Conservation (phyloP, 208 protist genomes). For the Trypanosoma melophagium region DNA sequence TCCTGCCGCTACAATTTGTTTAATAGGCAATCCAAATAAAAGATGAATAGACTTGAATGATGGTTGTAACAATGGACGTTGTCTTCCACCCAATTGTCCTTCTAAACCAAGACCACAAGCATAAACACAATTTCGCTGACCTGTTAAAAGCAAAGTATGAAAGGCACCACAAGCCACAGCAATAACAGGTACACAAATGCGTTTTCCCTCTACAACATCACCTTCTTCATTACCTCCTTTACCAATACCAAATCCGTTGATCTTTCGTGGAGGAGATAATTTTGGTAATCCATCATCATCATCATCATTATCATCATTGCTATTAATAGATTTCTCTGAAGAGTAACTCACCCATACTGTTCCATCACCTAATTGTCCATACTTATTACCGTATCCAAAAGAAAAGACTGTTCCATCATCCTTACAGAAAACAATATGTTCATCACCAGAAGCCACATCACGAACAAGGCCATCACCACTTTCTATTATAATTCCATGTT, state of each 20-base stretch:
- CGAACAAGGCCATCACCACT: conserved; percentile 42
- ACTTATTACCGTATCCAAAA: conserved; percentile 73
- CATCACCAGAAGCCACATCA: conserved; percentile 72
- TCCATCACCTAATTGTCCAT: conserved; percentile 85
- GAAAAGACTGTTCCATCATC: conserved; percentile 65
- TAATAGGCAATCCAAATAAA: conserved; percentile 72
- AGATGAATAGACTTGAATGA: conserved; percentile 69
- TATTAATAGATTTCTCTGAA: not conserved
- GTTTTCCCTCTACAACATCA: conserved; percentile 23
- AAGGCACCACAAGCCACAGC: conserved; percentile 64
- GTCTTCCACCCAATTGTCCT: conserved; percentile 65
- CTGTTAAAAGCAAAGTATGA: conserved; percentile 74
- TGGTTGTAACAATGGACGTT: conserved; percentile 47
- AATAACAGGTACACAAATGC: conserved; percentile 27
- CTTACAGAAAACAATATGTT: conserved; percentile 85
- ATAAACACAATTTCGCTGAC: conserved; percentile 58
- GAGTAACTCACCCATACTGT: conserved; percentile 49
- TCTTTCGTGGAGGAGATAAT: conserved; percentile 36
- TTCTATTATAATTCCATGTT: conserved; percentile 29
- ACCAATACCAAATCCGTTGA: conserved; percentile 42
- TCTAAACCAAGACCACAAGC: conserved; percentile 65
- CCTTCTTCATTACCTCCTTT: conserved; percentile 9
- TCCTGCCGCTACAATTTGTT: conserved; percentile 52
- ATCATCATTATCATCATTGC: conserved; percentile 8
- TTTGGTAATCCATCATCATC: conserved; percentile 14